Evolutionary conservation across 31 red algal species (phyloP).

Genomic region (Odonthalia washingtoniensis): DNA sequence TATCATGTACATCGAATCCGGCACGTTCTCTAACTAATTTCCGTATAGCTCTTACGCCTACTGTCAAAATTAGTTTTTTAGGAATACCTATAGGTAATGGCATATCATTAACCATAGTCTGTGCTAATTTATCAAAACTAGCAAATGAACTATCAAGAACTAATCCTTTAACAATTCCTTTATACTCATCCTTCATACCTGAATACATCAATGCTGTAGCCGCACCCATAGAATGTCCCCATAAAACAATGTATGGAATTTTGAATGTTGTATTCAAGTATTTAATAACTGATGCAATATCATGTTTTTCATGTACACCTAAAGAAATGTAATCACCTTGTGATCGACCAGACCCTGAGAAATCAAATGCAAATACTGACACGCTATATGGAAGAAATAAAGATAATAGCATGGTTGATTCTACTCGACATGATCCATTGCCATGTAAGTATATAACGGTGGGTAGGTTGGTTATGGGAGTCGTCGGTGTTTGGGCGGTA

Average conservation of each 20-base stretch:
- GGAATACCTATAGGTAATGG: conserved; percentile 69
- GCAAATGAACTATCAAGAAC: conserved; percentile 79
- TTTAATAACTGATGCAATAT: conserved; percentile 73
- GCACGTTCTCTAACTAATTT: conserved; percentile 80
- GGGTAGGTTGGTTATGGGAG: no score
- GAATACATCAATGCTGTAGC: conserved; percentile 91
- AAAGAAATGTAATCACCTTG: conserved; percentile 89
- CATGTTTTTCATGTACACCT: conserved; percentile 75
- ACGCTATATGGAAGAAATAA: conserved; percentile 74
- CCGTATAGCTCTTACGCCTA: conserved; percentile 78
- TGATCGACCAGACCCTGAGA: conserved; percentile 72
- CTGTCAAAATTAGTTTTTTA: conserved; percentile 64
- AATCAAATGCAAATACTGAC: conserved; percentile 83
- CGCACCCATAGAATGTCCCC: conserved; percentile 91
- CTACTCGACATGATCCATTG: conserved; percentile 80
- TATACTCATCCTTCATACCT: conserved; percentile 38
- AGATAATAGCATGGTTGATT: conserved; percentile 58
- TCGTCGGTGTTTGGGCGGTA: not conserved
- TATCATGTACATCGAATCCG: conserved; percentile 78
- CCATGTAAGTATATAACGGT: conserved; percentile 86
- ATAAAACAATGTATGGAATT: conserved; percentile 66
- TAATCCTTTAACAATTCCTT: conserved; percentile 50
- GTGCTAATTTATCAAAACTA: conserved; percentile 89
- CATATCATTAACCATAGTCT: conserved; percentile 77
- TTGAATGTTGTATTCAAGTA: conserved; percentile 45